Evolutionary conservation across 192 early-diverging fungal genomes (phyloP).

Genomic region (Gryganskiella cystojenkinii): DNA sequence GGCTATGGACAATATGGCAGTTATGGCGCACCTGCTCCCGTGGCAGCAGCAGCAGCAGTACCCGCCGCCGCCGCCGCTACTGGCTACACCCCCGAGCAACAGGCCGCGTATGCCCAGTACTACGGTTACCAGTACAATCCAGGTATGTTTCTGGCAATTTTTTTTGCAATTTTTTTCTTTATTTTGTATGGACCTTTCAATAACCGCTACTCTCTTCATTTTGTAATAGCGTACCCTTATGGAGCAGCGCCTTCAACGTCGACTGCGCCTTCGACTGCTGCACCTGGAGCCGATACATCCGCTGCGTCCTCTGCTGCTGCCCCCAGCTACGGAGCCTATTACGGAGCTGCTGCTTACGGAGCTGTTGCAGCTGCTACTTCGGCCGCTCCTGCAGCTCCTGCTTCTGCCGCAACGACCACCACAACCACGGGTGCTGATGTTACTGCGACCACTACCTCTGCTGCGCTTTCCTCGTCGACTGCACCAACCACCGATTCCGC

Average conservation of each 20-base stretch:
- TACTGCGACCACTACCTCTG: constrained; percentile 12
- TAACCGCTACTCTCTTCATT: background rate
- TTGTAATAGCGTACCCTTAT: constrained; percentile 11
- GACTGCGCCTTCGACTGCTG: constrained; percentile 9
- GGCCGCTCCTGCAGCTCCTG: background rate
- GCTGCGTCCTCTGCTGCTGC: constrained; percentile 9
- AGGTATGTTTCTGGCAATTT: constrained; percentile 1
- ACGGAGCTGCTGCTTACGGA: constrained; percentile 29
- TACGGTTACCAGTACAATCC: constrained; percentile 40
- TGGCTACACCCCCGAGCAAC: constrained; percentile 51
- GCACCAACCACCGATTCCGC: constrained; percentile 1
- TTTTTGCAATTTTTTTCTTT: background rate
- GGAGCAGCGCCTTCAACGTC: constrained; percentile 4
- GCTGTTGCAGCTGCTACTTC: constrained; percentile 22
- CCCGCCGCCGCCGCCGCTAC: constrained; percentile 17
- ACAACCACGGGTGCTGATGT: constrained; percentile 5
- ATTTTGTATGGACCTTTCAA: too few relatives aligned
- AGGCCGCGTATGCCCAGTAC: constrained; percentile 53
- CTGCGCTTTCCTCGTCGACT: constrained; percentile 3
- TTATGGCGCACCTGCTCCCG: constrained; percentile 39
- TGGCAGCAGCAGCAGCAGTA: constrained; percentile 14
- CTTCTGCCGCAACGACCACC: background rate
- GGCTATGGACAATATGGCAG: constrained; percentile 48
- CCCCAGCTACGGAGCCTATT: constrained; percentile 27
- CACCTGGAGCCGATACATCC: constrained; percentile 14